Base-by-base conservation (phyloP, 1,139 yeast species). In the Diutina siamensis region DNA sequence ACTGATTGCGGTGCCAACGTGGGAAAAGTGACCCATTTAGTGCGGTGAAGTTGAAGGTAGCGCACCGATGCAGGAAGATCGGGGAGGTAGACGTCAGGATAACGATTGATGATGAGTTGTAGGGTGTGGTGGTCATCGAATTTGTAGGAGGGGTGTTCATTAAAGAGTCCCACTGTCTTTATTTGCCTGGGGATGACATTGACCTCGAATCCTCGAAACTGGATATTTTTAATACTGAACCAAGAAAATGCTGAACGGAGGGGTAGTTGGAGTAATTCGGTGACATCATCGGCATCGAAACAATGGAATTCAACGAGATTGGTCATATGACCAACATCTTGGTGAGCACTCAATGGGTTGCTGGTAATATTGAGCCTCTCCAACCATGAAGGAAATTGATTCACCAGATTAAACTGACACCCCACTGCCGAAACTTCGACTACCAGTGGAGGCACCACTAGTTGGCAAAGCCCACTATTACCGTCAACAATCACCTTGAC, bases 21-120 rank as follows among this genome's bases (percentile, higher is more conserved):
- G 3, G 42, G 42, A 20, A 38, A 38, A 3, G 42, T 38, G 19
- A 38, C 32, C 21, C 21, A 38, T 15, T 38, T 25, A 9, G 42
- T 38, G 3, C 42, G 42, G 10, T 38, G 32, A 4, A 38, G 19
- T n/a, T 32, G 42, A 9, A 38, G 20, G 15, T 38, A 18, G 3
- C 9, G 12, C 21, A 38, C 17, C 7, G 5, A 20, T 2, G n/a
- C 5, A 4, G 42, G 42, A 15, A 38, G 32, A 8, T 7, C 10
- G 13, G 32, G 31, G 13, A 25, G 21, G 31, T n/a, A n/a, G 3
- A 20, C 28, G 5, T 25, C 33, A 4, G 42, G 42, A 13, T 38
- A 38, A 4, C 28, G 22, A 27, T 25, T 25, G 5, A 38, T 25
- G 12, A 38, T n/a, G 15, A 20, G n/a, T 2, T 22, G 12, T 4